Base-by-base conservation (phyloP, 495 filamentous ascomycete genomes). In the Penicillium goetzii region DNA sequence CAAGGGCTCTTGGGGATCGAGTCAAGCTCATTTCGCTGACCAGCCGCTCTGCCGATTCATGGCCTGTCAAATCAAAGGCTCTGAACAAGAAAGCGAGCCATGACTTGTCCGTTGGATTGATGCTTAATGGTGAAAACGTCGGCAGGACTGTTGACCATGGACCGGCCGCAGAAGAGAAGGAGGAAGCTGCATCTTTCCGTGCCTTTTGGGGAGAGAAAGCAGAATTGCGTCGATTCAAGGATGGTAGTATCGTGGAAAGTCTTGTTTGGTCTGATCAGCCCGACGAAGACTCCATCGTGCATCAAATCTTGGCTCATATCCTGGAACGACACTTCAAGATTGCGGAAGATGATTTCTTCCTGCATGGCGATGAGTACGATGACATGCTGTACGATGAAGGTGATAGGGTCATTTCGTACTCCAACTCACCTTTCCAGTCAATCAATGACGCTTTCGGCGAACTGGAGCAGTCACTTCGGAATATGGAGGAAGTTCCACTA, bases 61-160 rank as follows among this genome's bases (percentile, higher is more conserved):
- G 81, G 82, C 55, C 68, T 36, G 61, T 79, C 11, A 25, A 72
- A 58, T 56, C 59, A 60, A 63, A 75, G 72, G 50, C 53, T 40
- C 17, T 66, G 64, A 45, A 56, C 51, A 74, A 75, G 57, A 70
- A 67, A 33, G 70, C 52, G 15, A 63, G 63, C 14, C 51, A 70
- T 33, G 63, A 62, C 3, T 60, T 95, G 17, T 74, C 82, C 14
- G 78, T 95, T 47, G 89, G 90, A 0, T 78, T 99, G 36, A 69
- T 90, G 19, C 84, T 96, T 34, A 81, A 97, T 71, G 80, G 89
- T 2, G 79, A 83, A 11, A 90, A 92, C 67, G 85, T 87, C 56
- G 77, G 82, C 49, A 88, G 93, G 23, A 80, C 84, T 23, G 88
- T 97, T 47, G 95, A 99, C 68, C 89, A 92, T 68, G 95, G 95